Base-by-base conservation (phyloP, 305 asterid species). In the Petunia hybrid region DNA sequence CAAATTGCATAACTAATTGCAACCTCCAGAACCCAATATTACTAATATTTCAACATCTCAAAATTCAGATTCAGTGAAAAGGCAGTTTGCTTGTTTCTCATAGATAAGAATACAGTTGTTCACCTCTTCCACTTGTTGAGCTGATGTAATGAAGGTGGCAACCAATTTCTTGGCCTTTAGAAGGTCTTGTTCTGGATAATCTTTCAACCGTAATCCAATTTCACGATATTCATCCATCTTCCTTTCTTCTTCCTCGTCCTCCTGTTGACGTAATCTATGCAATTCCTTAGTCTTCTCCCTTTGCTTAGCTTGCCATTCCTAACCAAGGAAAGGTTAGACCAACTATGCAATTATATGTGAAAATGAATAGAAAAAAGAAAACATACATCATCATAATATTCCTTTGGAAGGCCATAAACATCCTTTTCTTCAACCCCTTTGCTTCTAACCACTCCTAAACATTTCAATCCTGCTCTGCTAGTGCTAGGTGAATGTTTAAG, bases 291-390 rank as follows among this genome's bases (percentile, higher is more conserved):
- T 94, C 87, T 94, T 95, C 74, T 95, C 95, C 84, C 98, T 84
- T 88, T 95, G 99, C 86, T 65, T 87, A 14, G 97, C 97, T 92
- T 94, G 99, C 98, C 99, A 95, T 88, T 95, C 98, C 99, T 95
- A 87, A 76, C 81, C 85, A 70, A 80, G 66, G 82, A 80, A 83
- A 67, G 10, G 81, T 83, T 79, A 89, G 88, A 66, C 78, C 76
- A 71, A 68, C 81, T 76, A 77, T 69, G 70, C 74, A 48, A 22
- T 22, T 22, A 22, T 22, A 22, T 22, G 31, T 22, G 31, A 22
- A 22, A 22, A 22, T 22, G 31, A 22, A 16, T 46, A 8, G 38
- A 10, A 1, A 42, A 13, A 48, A 8, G 64, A 51, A 8, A 41
- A 45, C 94, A 55, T 89, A 94, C 98, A 85, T 95, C 98, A 77